Conservation (phyloP, 106 monocot species). For the Hemerocallis citrina region DNA sequence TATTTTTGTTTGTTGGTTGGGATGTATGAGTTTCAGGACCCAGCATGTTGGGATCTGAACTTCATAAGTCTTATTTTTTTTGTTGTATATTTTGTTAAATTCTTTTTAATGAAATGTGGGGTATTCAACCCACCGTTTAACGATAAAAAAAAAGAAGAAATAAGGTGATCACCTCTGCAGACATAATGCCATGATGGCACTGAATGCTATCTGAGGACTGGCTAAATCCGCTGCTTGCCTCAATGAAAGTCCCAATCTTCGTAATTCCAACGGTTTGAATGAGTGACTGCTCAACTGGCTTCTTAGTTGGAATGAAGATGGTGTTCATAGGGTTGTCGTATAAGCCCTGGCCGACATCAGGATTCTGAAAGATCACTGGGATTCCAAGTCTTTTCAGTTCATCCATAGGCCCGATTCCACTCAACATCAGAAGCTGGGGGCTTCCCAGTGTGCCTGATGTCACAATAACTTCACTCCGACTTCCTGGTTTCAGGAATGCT, state of each 20-base stretch:
- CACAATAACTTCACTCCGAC: slow-evolving; percentile 54
- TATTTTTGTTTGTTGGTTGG: no score
- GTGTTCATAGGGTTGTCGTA: slow-evolving; percentile 94
- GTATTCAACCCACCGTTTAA: no score
- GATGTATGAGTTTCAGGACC: no score
- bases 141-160: not conserved
- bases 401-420: slow-evolving; percentile 66
- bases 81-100: no score
- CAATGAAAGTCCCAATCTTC: slow-evolving; percentile 73
- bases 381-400: slow-evolving; percentile 48
- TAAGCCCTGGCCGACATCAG: slow-evolving; percentile 64
- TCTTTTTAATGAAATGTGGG: no score
- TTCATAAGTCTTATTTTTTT: no score
- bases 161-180: slow-evolving; percentile 75
- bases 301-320: slow-evolving; percentile 74
- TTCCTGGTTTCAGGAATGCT: slow-evolving; percentile 14
- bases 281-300: slow-evolving; percentile 62
- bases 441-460: slow-evolving; percentile 79
- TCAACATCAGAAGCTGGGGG: slow-evolving; percentile 80
- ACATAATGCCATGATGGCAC: slow-evolving; percentile 94
- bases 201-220: slow-evolving; percentile 83
- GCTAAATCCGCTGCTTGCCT: slow-evolving; percentile 91
- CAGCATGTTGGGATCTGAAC: no score
- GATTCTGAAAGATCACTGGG: slow-evolving; percentile 41
- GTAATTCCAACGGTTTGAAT: slow-evolving; percentile 94